Evolutionary conservation across 2,329 filamentous ascomycete genomes (phyloP).

Genomic region (Penicillium sp.): DNA sequence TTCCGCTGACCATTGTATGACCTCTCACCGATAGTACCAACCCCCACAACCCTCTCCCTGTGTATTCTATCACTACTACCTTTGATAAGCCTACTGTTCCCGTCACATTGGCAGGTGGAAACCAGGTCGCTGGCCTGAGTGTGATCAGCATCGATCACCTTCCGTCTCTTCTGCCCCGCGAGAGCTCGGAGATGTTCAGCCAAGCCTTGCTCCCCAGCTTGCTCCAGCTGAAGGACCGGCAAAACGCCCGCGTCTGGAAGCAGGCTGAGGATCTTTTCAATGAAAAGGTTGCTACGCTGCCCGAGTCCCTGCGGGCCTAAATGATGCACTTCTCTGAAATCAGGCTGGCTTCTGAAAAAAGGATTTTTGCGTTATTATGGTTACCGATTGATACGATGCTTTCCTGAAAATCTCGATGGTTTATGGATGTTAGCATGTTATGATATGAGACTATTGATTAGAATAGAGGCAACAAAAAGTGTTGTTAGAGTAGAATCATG

Average conservation of each 20-base stretch:
- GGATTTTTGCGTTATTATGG: no score
- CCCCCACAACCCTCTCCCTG: conserved; percentile 50
- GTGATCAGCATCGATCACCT: conserved; percentile 86
- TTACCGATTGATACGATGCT: no score
- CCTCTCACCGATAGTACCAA: no score
- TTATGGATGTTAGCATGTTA: no score
- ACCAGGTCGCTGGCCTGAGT: conserved; percentile 50
- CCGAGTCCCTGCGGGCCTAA: conserved; percentile 30
- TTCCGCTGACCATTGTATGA: no score
- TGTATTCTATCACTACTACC: conserved; percentile 76
- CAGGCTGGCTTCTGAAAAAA: no score
- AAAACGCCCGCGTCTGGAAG: conserved; percentile 65
- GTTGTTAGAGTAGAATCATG: no score
- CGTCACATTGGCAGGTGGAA: conserved; percentile 47
- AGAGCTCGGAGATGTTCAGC: conserved; percentile 79
- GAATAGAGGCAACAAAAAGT: no score
- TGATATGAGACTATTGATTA: no score
- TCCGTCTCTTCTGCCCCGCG: conserved; percentile 71
- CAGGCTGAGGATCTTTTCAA: conserved; percentile 76
- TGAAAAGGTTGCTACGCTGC: conserved; percentile 66
- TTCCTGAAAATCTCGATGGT: no score
- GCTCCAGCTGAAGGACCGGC: conserved; percentile 65
- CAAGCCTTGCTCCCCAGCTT: conserved; percentile 67
- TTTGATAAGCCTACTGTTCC: conserved; percentile 80
- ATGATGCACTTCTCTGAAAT: conserved; percentile 6